Evolutionary conservation across 2,329 filamentous ascomycete genomes (phyloP), one percentile per base, ranked within the genome.

Genomic region (Hypoxylon sp.): DNA sequence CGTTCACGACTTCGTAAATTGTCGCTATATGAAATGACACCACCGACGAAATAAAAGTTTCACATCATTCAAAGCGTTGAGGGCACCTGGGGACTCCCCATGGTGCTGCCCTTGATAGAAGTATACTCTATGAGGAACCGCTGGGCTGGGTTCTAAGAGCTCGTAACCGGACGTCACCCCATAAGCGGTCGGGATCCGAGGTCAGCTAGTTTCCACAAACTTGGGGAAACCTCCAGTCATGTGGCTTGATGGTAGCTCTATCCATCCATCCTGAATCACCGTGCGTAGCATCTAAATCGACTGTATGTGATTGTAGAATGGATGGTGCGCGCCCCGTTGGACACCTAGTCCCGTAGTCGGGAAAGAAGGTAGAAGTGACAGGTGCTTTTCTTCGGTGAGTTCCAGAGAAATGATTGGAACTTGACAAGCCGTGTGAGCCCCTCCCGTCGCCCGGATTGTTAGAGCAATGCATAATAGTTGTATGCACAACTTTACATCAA

Each of bases 361-460:
- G 29, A 15, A 13, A n/a, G 15, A 6, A 42, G 37, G 37, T 17
- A 2, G n/a, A 17, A 42, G n/a, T 3, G 6, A 37, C 15, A 5
- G 35, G 13, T n/a, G 7, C 5, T 37, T 37, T 3, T n/a, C 35
- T 37, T 39, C 10, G 37, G 11, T 42, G 15, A 42, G 37, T 42
- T 42, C n/a, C n/a, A n/a, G 7, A 7, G 5, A 42, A 42, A 5
- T 17, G 37, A 42, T 42, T 42, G 37, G 37, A 17, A 42, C 37
- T 42, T n/a, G n/a, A 42, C n/a, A 2, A 2, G 6, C 15, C 37
- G 6, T 17, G n/a, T 17, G 2, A 8, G n/a, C n/a, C 35, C n/a
- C 5, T n/a, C n/a, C n/a, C 5, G 17, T 55, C 21, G 52, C 52
- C 52, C 52, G 37, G 10, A 6, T 44, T 17, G 52, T 44, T 55